A percentile compares a stretch with the other conserved stretches of the same genome.
phyloP scores from a whole-genome alignment of 371 early-diverging fungal species.

The Mucor saturninus region DNA sequence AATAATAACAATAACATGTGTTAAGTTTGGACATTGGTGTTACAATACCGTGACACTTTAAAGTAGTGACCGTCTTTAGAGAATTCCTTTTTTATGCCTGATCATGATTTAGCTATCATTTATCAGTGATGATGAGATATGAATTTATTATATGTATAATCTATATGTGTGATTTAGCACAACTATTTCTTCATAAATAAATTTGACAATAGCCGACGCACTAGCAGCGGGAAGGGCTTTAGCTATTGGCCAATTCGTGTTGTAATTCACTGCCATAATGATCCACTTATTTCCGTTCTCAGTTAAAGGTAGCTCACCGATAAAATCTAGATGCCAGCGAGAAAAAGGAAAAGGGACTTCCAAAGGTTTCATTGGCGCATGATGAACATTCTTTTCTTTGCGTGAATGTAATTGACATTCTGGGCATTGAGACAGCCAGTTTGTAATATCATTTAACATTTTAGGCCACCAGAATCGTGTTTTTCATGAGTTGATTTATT shows the following conservation, averaged over 20 bases:
- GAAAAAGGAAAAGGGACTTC: slow-evolving; percentile 18
- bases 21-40: no score
- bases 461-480: slow-evolving; percentile 14
- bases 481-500: background rate
- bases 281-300: slow-evolving; percentile 27
- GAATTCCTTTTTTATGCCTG: no score
- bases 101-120: no score
- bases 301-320: slow-evolving; percentile 31
- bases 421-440: slow-evolving; percentile 15
- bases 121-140: no score
- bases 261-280: slow-evolving; percentile 43
- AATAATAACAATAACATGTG: no score
- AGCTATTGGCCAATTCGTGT: slow-evolving; percentile 48
- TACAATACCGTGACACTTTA: no score
- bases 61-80: no score
- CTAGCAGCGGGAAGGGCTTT: slow-evolving; percentile 16
- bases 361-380: slow-evolving; percentile 5
- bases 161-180: no score
- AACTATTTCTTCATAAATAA: slow-evolving; percentile 39
- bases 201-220: slow-evolving; percentile 26
- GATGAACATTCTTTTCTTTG: slow-evolving; percentile 1
- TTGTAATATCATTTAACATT: background rate
- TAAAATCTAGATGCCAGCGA: slow-evolving; percentile 39
- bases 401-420: slow-evolving; percentile 8
- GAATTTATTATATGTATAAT: no score